Evolutionary conservation across 1,139 yeast genomes (phyloP).

Genomic region (Hyphopichia khmerensis): DNA sequence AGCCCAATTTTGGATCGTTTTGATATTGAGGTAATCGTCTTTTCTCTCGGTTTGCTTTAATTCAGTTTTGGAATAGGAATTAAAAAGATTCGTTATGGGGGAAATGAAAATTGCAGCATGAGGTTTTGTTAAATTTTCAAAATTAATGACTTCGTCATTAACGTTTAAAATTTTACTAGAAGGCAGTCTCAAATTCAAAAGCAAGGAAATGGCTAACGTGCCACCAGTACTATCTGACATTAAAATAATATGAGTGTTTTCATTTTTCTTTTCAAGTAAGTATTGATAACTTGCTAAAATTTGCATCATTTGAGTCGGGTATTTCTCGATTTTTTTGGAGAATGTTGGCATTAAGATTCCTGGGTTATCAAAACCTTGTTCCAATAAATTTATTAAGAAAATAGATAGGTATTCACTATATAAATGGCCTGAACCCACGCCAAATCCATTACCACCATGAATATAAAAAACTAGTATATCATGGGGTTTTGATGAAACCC

Average conservation of each 20-base stretch:
- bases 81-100: slow-evolving; percentile 8
- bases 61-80: slow-evolving; percentile 29
- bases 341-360: slow-evolving; percentile 10
- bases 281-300: slow-evolving; percentile 6
- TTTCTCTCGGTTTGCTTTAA: no score
- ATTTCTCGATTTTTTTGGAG: background rate
- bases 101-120: slow-evolving; percentile 8
- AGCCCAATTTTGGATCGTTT: slow-evolving; percentile 11
- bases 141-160: background rate
- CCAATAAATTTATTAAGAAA: slow-evolving; percentile 10
- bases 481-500: slow-evolving; percentile 3
- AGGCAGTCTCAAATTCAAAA: background rate
- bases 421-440: slow-evolving; percentile 10
- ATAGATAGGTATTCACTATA: slow-evolving; percentile 13
- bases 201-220: slow-evolving; percentile 7
- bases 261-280: slow-evolving; percentile 1
- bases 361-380: slow-evolving; percentile 16
- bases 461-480: slow-evolving; percentile 12
- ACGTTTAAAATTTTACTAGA: background rate
- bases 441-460: slow-evolving; percentile 12
- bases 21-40: slow-evolving; percentile 65
- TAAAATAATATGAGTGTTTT: slow-evolving; percentile 7
- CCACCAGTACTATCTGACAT: slow-evolving; percentile 15
- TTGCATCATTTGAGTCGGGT: slow-evolving; percentile 4
- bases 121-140: slow-evolving; percentile 1